Base-by-base conservation (phyloP, 495 filamentous ascomycete species). In the Bathelium albidoporum region DNA sequence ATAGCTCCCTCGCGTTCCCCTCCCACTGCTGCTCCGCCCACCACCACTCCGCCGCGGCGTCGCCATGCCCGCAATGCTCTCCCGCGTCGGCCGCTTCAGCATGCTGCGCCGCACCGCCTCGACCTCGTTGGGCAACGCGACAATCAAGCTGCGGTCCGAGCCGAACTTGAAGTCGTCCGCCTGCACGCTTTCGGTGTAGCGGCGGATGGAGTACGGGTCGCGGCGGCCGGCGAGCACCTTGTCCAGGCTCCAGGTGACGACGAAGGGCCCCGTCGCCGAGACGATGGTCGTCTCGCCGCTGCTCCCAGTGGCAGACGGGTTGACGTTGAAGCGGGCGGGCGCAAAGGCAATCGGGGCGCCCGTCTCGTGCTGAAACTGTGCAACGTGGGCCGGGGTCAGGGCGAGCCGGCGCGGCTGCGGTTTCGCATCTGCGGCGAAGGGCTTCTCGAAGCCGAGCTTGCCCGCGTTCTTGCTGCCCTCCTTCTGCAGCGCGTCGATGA, bases 141-240 rank as follows among this genome's bases (percentile, higher is more conserved):
- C 92, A 71, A 98, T 96, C 65, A 98, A 89, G 68, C 96, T 96
- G 82, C 96, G 95, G 72, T 98, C 94, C 14, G 85, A 89, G 32
- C 92, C 92, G 69, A 92, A 98, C 67, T 91, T 89, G 86, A 98
- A 98, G 73, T 98, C 95, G 72, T 98, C 95, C n/a, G 94, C 94
- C 79, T 91, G 96, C 68, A 98, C 90, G 60, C 94, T 88, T 74
- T 98, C 94, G 3, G 81, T 82, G 71, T 98, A 98, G 3, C 94
- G 87, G 79, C 97, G 97, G 81, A 98, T 96, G 45, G 85, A 87
- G 74, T 98, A 98, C 1, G 91, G 90, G 64, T 93, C 87, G 73
- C 89, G 93, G 60, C 82, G 81, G 52, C 88, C 89, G 14, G 77
- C 75, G 22, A 96, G 69, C 0, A 96, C 82, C 79, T 91, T 96